These are phyloP conservation scores for Megacollybia platyphylla DNA, from an alignment of 1,284 basidiomycete genomes.

Conservation along the genomic window DNA sequence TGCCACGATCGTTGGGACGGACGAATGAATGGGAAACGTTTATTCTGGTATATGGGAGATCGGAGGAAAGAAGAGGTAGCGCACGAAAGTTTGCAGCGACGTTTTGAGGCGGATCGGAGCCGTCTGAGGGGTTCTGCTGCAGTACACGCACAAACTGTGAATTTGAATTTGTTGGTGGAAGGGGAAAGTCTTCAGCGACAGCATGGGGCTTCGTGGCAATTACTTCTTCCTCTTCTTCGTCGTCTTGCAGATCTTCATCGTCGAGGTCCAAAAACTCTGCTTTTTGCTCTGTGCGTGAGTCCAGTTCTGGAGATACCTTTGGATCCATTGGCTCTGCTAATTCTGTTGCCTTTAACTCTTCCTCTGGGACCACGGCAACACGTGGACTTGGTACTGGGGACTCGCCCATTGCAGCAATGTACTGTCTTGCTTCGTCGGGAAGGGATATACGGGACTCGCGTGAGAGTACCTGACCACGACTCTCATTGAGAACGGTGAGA, in stretches of 20 bases:
- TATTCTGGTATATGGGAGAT: conserved; percentile 54
- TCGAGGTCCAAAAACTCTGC: conserved; percentile 54
- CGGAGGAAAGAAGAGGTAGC: conserved; percentile 53
- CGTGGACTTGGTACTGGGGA: conserved; percentile 45
- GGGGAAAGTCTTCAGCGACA: conserved; percentile 25
- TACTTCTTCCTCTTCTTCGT: conserved; percentile 15
- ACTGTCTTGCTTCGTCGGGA: conserved; percentile 61
- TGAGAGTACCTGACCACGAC: conserved; percentile 16
- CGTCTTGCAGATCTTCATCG: conserved; percentile 30
- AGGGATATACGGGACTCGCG: conserved; percentile 55
- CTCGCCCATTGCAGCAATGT: conserved; percentile 54
- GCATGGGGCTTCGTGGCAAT: conserved; percentile 14
- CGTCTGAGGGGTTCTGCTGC: neutral
- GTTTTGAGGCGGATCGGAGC: neutral
- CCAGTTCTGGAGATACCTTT: too few species aligned
- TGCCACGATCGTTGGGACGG: conserved; percentile 74
- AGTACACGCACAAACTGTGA: neutral
- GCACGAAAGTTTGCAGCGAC: conserved; percentile 42
- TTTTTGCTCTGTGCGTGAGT: conserved; percentile 6
- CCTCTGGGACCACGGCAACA: conserved; percentile 18
- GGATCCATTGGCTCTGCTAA: too few species aligned
- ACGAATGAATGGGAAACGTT: conserved; percentile 66
- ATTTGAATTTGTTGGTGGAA: conserved; percentile 1
- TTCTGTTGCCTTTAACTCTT: neutral
- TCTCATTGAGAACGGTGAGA: conserved; percentile 12